Conservation (phyloP, 768 basidiomycete species). For the Mycena metata region DNA sequence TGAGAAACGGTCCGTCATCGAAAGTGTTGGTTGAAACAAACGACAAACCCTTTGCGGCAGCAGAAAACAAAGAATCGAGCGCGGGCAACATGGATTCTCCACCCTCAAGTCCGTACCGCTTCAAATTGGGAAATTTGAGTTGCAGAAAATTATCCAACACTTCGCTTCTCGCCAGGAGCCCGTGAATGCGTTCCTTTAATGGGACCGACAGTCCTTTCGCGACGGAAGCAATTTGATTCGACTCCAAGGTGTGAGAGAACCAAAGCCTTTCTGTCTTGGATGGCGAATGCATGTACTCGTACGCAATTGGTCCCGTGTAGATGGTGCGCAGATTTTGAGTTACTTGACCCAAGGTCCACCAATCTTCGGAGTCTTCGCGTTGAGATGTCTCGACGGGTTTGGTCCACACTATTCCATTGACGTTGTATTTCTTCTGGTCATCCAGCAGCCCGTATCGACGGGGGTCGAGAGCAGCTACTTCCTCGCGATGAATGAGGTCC, state of each 20-base stretch:
- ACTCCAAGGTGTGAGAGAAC: slow-evolving; percentile 85
- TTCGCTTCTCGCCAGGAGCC: slow-evolving; percentile 81
- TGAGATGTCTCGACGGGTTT: slow-evolving; percentile 52
- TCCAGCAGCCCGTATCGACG: slow-evolving; percentile 80
- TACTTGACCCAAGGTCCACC: slow-evolving; percentile 82
- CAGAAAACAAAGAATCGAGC: slow-evolving; percentile 79
- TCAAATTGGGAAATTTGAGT: slow-evolving; percentile 89
- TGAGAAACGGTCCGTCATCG: slow-evolving; percentile 21
- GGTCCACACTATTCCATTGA: slow-evolving; percentile 89
- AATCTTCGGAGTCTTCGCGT: slow-evolving; percentile 50
- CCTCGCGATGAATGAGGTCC: slow-evolving; percentile 88
- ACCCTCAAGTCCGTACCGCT: slow-evolving; percentile 91
- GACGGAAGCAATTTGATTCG: slow-evolving; percentile 56
- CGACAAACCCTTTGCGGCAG: slow-evolving; percentile 69
- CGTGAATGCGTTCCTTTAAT: slow-evolving; percentile 71
- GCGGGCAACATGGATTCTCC: slow-evolving; percentile 96
- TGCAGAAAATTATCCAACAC: slow-evolving; percentile 89
- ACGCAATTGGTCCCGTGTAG: slow-evolving; percentile 89
- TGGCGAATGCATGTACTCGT: slow-evolving; percentile 93
- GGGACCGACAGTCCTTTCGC: slow-evolving; percentile 49
- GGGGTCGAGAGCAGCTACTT: slow-evolving; percentile 81
- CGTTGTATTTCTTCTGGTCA: slow-evolving; percentile 67
- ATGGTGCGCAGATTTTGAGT: slow-evolving; percentile 74
- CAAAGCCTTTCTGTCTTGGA: slow-evolving; percentile 88
- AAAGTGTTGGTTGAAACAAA: background rate